phyloP scores from a whole-genome alignment of 2,329 filamentous ascomycete species.

The Fusarium dimerum region DNA sequence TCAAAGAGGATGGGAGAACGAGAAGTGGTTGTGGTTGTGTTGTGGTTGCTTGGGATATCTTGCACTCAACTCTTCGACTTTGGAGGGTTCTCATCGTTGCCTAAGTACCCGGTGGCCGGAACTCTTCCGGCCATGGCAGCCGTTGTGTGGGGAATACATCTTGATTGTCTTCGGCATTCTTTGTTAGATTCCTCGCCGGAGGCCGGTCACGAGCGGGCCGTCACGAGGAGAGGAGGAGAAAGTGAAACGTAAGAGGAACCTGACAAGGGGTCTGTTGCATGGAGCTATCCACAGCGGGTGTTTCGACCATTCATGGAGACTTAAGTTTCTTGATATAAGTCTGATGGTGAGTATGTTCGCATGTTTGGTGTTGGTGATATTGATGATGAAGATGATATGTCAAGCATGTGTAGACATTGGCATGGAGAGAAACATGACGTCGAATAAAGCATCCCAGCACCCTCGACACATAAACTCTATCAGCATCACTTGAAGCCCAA shows the following conservation, averaged over 20 bases:
- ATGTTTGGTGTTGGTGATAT: not conserved
- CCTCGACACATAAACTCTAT: too few species aligned
- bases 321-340: not conserved
- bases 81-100: conserved; percentile 33
- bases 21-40: not conserved
- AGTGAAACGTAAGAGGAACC: not conserved
- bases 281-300: too few species aligned
- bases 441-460: too few species aligned
- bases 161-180: not conserved
- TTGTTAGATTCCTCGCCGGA: not conserved
- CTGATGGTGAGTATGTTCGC: not conserved
- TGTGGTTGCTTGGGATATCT: not conserved
- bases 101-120: conserved; percentile 51
- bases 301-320: not conserved
- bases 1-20: not conserved
- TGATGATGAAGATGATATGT: not conserved
- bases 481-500: too few species aligned
- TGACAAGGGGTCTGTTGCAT: too few species aligned
- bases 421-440: not conserved
- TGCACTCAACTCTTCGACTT: conserved; percentile 7
- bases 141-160: not conserved
- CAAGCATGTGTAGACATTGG: not conserved
- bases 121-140: conserved; percentile 33
- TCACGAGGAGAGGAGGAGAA: not conserved
- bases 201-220: not conserved